These are phyloP conservation scores for Populus ilicifolia DNA, from an alignment of 345 rosid species.

Conservation along the genomic window DNA sequence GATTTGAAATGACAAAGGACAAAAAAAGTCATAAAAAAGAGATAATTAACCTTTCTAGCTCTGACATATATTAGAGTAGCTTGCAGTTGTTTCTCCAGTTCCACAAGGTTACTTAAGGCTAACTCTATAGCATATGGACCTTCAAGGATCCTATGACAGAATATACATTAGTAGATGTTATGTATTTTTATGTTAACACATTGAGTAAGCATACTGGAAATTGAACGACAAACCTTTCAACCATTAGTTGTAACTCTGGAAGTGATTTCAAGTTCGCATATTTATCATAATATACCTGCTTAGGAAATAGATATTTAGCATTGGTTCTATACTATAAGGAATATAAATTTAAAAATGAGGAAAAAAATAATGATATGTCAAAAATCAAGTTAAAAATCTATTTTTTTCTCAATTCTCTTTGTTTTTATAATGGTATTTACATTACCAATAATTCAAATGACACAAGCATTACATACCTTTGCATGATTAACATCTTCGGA, in stretches of 20 bases:
- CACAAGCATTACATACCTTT: neutral
- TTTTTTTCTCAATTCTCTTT: neutral
- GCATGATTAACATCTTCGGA: neutral
- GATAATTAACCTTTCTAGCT: constrained; percentile 37
- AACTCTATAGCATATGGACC: constrained; percentile 30
- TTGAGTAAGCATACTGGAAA: neutral
- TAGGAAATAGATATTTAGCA: neutral
- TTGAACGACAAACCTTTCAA: constrained; percentile 33
- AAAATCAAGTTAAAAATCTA: neutral
- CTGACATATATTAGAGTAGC: constrained; percentile 22
- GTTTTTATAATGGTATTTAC: no score
- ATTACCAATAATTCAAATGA: neutral
- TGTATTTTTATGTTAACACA: neutral
- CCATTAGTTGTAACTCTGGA: constrained; percentile 28
- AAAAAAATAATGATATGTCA: no score
- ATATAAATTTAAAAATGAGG: neutral
- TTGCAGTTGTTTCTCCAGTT: constrained; percentile 34
- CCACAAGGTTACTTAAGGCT: constrained; percentile 23
- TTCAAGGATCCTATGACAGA: constrained; percentile 31
- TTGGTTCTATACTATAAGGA: neutral
- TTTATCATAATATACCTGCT: constrained; percentile 21
- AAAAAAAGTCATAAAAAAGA: neutral
- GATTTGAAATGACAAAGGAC: neutral
- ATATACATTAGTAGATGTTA: neutral
- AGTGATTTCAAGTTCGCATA: constrained; percentile 14